Evolutionary conservation across 495 filamentous ascomycete genomes (phyloP), one percentile per base, ranked within the genome.

Genomic region (Lichina pygmaea): DNA sequence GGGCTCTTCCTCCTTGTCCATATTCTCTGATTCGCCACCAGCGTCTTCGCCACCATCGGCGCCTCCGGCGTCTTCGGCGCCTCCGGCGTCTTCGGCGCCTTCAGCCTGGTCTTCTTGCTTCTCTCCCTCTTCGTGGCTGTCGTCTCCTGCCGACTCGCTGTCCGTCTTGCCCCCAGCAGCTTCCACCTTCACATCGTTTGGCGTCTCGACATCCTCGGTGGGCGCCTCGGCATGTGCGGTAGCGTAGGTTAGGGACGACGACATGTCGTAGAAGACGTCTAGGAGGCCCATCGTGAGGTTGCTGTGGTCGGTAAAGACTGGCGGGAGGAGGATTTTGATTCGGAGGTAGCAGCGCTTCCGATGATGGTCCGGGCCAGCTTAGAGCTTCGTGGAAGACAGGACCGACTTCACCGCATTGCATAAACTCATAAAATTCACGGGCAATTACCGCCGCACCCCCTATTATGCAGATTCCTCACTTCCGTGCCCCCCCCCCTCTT

Each of bases 211-310:
- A 49, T 66, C 62, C 43, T 54, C 51, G 30, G 61, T 56, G 49
- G 70, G 66, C 54, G 72, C 64, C 60, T 77, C 73, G 58, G 72
- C 73, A 55, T 73, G 64, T 47, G 68, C 61, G 55, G 72, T 66
- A 44, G 70, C 52, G 53, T 77, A 58, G 58, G 66, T 63, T 50
- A 73, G 57, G 55, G 68, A 65, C 52, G 66, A 64, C 54, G 66
- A 59, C 50, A 78, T 57, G 58, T 77, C 68, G 58, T 66, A 63
- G 63, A 81, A 68, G 59, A 73, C 65, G 55, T 76, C 71, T 52
- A 66, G 58, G 61, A 77, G 60, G 61, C 68, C 66, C 75, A 77
- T 79, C 24, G 24, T 24, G 24, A 24, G 24, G 24, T 24, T 24
- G 4, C 24, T 54, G 60, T 66, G 62, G 54, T 47, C 45, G 43